Conservation (phyloP, 176 grass and related monocot species). For the Raddia guianensis region DNA sequence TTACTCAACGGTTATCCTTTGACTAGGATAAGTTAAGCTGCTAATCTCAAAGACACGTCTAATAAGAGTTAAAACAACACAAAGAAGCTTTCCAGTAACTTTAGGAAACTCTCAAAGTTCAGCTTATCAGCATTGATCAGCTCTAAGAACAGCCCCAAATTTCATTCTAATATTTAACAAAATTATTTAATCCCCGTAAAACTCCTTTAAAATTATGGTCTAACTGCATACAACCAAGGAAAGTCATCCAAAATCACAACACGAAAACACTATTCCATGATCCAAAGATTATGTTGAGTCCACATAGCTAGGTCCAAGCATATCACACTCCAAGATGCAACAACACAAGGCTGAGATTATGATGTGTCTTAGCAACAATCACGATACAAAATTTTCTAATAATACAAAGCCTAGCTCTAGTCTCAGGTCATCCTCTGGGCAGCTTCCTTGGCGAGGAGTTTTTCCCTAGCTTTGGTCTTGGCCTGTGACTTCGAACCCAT, state of each 20-base stretch:
- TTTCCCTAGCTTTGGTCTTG: constrained; percentile 39
- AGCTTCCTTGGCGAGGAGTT: constrained; percentile 30
- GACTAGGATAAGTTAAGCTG: too few relatives aligned
- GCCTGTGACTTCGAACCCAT: constrained; percentile 41
- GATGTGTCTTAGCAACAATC: not conserved
- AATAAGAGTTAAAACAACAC: too few relatives aligned
- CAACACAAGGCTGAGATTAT: not conserved
- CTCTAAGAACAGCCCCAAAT: too few relatives aligned
- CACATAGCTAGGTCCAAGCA: not conserved
- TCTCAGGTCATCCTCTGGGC: constrained; percentile 37
- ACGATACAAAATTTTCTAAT: not conserved
- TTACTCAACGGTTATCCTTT: too few relatives aligned
- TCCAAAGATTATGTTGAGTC: not conserved
- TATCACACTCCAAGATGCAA: not conserved
- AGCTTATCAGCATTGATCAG: too few relatives aligned
- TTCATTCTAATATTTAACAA: too few relatives aligned
- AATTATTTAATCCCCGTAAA: too few relatives aligned
- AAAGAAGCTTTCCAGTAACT: too few relatives aligned
- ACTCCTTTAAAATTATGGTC: not conserved
- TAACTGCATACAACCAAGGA: not conserved
- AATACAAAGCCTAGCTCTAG: not conserved
- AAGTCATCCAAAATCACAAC: not conserved
- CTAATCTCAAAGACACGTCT: too few relatives aligned
- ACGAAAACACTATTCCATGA: not conserved
- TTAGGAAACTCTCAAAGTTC: too few relatives aligned